Evolutionary conservation across 164 flowering plant genomes (phyloP), one percentile per base, ranked within the genome.

Genomic region (Platanus orientalis): DNA sequence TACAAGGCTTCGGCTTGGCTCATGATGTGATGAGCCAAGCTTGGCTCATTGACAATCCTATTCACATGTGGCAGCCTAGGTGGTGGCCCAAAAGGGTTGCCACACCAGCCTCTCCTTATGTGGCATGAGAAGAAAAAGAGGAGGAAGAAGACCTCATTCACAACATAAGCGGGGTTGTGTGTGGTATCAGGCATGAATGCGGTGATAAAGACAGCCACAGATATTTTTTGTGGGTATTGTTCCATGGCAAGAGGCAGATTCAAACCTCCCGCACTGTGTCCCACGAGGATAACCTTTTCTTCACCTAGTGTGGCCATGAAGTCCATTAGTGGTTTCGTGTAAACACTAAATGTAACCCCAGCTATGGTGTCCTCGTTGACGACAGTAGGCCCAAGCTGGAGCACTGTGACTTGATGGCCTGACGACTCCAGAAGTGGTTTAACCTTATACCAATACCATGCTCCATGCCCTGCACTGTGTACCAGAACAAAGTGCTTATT

Each of bases 271-370:
- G 57, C 19, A 58, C 81, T 78, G 20, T 75, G 78, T 4, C 81
- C 81, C 12, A 78, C 76, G 14, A 78, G 64, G 0, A 75, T 44
- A 48, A 79, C 78, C 64, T 49, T 73, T 30, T 81, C 78, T 7
- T 59, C 51, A n/a, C n/a, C n/a, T n/a, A 73, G 45, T 17, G 62
- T 7, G 7, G 21, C 69, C 75, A 73, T 58, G 62, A 71, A 49
- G 7, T 77, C 66, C 21, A 4, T 60, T 60, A 73, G 39, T 0
- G 75, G 80, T 54, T 25, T 16, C 25, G 45, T 48, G 57, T 61
- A 76, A 4, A 62, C 73, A 0, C 62, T 45, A 13, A 73, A 21
- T 1, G 77, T 63, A 26, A 77, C 32, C 14, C 25, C 40, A 4
- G 32, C 17, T 1, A 49, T 52, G 20, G 54, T 68, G 28, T 40